Evolutionary conservation across 352 stramenopile genomes (phyloP).

Genomic region (Pythium sukuiense): DNA sequence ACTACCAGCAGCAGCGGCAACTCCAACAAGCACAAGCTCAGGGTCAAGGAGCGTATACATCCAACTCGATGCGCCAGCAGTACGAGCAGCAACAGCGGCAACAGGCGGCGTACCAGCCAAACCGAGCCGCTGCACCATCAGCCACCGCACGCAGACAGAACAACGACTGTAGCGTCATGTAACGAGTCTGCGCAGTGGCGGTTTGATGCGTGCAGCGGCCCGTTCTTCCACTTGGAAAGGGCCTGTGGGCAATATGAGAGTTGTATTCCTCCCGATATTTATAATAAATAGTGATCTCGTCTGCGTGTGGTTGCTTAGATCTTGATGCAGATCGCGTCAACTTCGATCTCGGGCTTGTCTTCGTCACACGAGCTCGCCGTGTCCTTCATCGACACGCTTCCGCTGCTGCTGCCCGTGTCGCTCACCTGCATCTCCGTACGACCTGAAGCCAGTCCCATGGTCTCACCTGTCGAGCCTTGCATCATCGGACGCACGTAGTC

Average conservation of each 20-base stretch:
- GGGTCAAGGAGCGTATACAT: slow-evolving; percentile 2
- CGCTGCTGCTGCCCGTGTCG: slow-evolving; percentile 29
- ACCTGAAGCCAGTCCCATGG: slow-evolving; percentile 18
- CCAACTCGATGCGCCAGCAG: slow-evolving; percentile 14
- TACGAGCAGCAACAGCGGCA: slow-evolving; percentile 70
- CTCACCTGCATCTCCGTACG: slow-evolving; percentile 30
- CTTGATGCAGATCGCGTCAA: slow-evolving; percentile 56
- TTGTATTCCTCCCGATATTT: slow-evolving; percentile 9
- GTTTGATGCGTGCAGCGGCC: slow-evolving; percentile 6
- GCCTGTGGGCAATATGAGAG: slow-evolving; percentile 4
- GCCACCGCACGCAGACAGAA: slow-evolving; percentile 15
- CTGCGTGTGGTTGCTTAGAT: slow-evolving; percentile 36
- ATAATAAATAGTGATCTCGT: slow-evolving; percentile 21
- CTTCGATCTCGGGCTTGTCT: slow-evolving; percentile 62
- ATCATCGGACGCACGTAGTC: slow-evolving; percentile 66
- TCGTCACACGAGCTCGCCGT: slow-evolving; percentile 24
- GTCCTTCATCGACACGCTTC: slow-evolving; percentile 37
- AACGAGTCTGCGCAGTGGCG: slow-evolving; percentile 8
- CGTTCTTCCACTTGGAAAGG: slow-evolving; percentile 19
- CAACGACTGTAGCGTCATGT: slow-evolving; percentile 58
- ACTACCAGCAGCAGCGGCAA: slow-evolving; percentile 73
- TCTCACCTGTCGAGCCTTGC: slow-evolving; percentile 2
- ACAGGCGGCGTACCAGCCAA: slow-evolving; percentile 27
- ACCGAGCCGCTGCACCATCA: slow-evolving; percentile 16
- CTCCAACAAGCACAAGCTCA: slow-evolving; percentile 36